phyloP scores from a whole-genome alignment of 1,284 basidiomycete species.

The Coniophora puteana region DNA sequence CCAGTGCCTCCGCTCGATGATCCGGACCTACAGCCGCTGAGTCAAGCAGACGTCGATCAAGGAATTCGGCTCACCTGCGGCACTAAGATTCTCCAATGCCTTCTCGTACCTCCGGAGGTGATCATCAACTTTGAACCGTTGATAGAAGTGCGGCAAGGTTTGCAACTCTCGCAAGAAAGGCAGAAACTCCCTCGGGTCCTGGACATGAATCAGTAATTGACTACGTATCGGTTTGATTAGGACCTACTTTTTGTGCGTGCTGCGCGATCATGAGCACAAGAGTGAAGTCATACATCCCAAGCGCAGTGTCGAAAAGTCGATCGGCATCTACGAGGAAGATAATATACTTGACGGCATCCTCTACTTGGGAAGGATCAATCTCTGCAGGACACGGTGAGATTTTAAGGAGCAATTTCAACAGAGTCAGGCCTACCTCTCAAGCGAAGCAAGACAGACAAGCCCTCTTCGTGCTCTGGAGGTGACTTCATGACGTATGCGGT shows the following conservation, averaged over 20 bases:
- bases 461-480: constrained; percentile 90
- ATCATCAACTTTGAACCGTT: constrained; percentile 92
- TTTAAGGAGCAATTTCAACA: not conserved
- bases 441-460: constrained; percentile 72
- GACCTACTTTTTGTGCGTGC: constrained; percentile 86
- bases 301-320: constrained; percentile 87
- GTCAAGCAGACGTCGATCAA: constrained; percentile 4
- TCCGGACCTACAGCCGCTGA: constrained; percentile 39
- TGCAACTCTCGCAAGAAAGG: constrained; percentile 93
- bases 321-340: constrained; percentile 97
- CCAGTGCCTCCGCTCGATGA: constrained; percentile 76
- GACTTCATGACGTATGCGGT: constrained; percentile 92
- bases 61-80: constrained; percentile 53
- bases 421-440: constrained; percentile 57
- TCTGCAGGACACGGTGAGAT: constrained; percentile 38
- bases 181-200: constrained; percentile 98
- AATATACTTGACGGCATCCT: constrained; percentile 97
- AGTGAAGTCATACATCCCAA: constrained; percentile 99
- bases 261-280: constrained; percentile 96
- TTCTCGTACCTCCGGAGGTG: constrained; percentile 77
- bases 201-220: constrained; percentile 3
- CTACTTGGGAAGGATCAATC: constrained; percentile 72
- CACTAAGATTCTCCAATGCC: constrained; percentile 74
- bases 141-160: constrained; percentile 77
- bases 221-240: too few relatives aligned